Evolutionary conservation across 2,329 filamentous ascomycete genomes (phyloP), one percentile per base, ranked within the genome.

Genomic region (Bipolaris cookei): DNA sequence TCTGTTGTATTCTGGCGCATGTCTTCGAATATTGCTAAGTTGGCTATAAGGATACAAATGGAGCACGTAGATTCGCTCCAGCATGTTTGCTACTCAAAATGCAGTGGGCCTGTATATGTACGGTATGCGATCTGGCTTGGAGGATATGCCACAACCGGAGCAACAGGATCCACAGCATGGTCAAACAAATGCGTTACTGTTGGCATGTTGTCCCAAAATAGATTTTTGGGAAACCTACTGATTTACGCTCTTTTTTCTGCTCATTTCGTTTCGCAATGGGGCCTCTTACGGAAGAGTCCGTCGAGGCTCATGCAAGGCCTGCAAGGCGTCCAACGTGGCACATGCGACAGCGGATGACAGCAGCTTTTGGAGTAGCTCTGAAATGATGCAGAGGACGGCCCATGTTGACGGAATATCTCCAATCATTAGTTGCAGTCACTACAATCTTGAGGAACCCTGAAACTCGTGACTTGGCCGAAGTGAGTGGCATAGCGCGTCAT

Each of bases 261-360:
- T 32, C 30, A n/a, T 10, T 39, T 6, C 38, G 14, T 38, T 32
- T 16, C 25, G 11, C 41, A 21, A 37, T 38, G 34, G 13, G 21
- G 42, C 39, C 20, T 44, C 38, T 55, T 20, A 25, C 46, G 38
- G 46, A 18, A 49, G 28, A 44, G 38, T 18, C 48, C 46, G 20
- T 44, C 18, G 46, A 55, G 30, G 32, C 38, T 43, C n/a, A 39
- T 30, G 46, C 49, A 48, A 55, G 52, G 52, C 48, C 52, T 51
- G 45, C 46, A 54, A 54, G 53, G 53, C 53, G 39, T 56, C 47
- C 48, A 51, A 44, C 32, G 41, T 45, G 53, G 47, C 47, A 43
- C 34, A 48, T 43, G 30, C 48, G 53, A 48, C 23, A 39, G 20
- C 41, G 41, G 47, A 35, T 55, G 52, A 41, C 30, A 38, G 20